Percentiles rank a stretch among this genome's conserved stretches.
These are phyloP conservation scores for Pichia scutulata DNA, from an alignment of 805 yeast species.

Conservation along the genomic window DNA sequence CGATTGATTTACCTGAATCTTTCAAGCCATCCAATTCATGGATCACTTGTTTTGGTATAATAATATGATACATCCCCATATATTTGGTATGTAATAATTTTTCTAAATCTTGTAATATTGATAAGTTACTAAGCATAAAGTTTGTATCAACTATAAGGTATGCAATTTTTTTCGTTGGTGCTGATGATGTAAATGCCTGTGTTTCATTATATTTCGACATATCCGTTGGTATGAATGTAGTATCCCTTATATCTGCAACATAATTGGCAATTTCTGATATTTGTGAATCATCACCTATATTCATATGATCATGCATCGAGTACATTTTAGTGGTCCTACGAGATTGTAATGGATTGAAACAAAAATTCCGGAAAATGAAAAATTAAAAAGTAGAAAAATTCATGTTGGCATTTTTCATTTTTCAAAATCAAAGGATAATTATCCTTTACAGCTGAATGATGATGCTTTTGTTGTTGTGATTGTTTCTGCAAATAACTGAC, in stretches of 20 bases:
- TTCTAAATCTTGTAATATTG: constrained; percentile 46
- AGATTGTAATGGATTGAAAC: too few species aligned
- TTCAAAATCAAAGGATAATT: constrained; percentile 45
- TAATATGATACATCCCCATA: constrained; percentile 36
- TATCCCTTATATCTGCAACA: neutral
- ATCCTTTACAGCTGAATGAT: too few species aligned
- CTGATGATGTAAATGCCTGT: neutral
- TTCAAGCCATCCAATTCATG: constrained; percentile 83
- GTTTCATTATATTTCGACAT: neutral
- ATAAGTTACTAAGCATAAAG: constrained; percentile 63
- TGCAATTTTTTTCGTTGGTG: constrained; percentile 1
- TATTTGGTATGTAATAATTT: constrained; percentile 30
- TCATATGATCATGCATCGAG: neutral
- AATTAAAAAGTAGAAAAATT: neutral
- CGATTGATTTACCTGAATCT: constrained; percentile 23
- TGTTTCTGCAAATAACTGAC: too few species aligned
- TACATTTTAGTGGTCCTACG: neutral
- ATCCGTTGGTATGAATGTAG: neutral
- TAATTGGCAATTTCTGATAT: constrained; percentile 1
- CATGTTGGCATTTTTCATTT: constrained; percentile 18
- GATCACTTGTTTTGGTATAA: constrained; percentile 66
- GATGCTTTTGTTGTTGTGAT: too few species aligned
- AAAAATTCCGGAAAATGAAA: neutral
- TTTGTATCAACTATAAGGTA: constrained; percentile 73
- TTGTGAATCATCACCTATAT: constrained; percentile 4